These are phyloP conservation scores for Cryptosporidium parvum DNA, from an alignment of 169 alveolate species.

Conservation along the genomic window DNA sequence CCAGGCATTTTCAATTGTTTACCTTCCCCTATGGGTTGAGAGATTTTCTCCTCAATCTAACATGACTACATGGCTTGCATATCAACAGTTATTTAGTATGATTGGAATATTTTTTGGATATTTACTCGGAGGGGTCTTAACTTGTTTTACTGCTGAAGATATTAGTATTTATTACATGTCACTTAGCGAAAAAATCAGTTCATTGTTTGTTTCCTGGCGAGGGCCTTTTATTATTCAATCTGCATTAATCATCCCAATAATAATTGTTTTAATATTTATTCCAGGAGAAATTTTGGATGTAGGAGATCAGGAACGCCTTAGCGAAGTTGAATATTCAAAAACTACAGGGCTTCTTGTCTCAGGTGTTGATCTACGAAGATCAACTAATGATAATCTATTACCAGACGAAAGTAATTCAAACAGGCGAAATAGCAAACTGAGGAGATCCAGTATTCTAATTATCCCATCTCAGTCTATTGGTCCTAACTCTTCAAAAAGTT, in stretches of 20 bases:
- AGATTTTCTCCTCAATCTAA: slow-evolving; percentile 44
- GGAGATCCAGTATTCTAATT: slow-evolving; percentile 57
- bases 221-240: slow-evolving; percentile 73
- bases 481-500: slow-evolving; percentile 3
- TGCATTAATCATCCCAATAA: slow-evolving; percentile 39
- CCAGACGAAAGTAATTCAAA: slow-evolving; percentile 7
- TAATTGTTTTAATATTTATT: slow-evolving; percentile 28
- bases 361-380: slow-evolving; percentile 41
- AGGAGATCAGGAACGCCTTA: slow-evolving; percentile 25
- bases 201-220: slow-evolving; percentile 53
- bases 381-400: slow-evolving; percentile 18
- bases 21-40: slow-evolving; percentile 73
- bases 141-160: slow-evolving; percentile 55
- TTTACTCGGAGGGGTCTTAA: slow-evolving; percentile 63
- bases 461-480: slow-evolving; percentile 15
- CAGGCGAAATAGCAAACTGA: slow-evolving; percentile 16
- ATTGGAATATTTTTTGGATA: slow-evolving; percentile 62
- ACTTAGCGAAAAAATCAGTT: slow-evolving; percentile 7
- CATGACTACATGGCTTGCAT: slow-evolving; percentile 62
- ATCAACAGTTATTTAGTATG: slow-evolving; percentile 68
- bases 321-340: slow-evolving; percentile 28
- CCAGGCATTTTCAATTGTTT: slow-evolving; percentile 55
- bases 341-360: slow-evolving; percentile 70
- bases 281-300: slow-evolving; percentile 45
- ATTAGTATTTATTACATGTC: slow-evolving; percentile 29